Base-by-base conservation (phyloP, 345 rosid genomes). In the Pistacia atlantica region DNA sequence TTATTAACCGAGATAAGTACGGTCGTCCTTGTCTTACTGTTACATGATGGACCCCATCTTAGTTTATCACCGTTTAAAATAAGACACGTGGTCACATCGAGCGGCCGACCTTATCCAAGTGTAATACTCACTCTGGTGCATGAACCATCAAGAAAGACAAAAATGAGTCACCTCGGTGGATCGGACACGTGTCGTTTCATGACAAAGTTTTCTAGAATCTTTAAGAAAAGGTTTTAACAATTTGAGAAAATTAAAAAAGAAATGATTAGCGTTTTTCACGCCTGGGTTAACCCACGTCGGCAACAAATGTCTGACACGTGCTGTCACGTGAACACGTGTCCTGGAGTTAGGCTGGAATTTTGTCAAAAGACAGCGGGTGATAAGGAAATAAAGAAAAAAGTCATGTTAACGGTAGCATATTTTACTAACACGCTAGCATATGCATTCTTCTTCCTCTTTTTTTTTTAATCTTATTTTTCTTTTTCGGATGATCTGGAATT, bases 21-120 rank as follows among this genome's bases (percentile, higher is more conserved):
- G 91, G 92, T 89, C 84, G 88, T 92, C 87, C 83, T 86, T 77
- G 87, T 88, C 91, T 60, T 48, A 77, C 42, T 83, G 83, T 75
- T 71, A 71, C 42, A 45, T 5, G 31, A 11, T 56, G 80, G 89
- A 80, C 25, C 86, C 87, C 87, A 69, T 33, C 64, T 0, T 5
- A 20, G 12, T 62, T 78, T 63, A 81, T 75, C 82, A 78, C 81
- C 80, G 82, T 57, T 73, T 0, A 48, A 31, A 55, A 13, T 0
- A 0, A 1, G 87, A 63, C 94, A 87, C 92, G 90, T 83, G 79
- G 17, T 49, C 31, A 9, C 55, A 80, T 83, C 83, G 0, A 2
- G 57, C 75, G 80, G 87, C 86, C 83, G 69, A 75, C 80, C 83
- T 81, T 82, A 82, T 82, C 87, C 77, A 9, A 33, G 72, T 11